These are phyloP conservation scores for Yarrowia deformans DNA, from an alignment of 805 yeast species.

Conservation along the genomic window DNA sequence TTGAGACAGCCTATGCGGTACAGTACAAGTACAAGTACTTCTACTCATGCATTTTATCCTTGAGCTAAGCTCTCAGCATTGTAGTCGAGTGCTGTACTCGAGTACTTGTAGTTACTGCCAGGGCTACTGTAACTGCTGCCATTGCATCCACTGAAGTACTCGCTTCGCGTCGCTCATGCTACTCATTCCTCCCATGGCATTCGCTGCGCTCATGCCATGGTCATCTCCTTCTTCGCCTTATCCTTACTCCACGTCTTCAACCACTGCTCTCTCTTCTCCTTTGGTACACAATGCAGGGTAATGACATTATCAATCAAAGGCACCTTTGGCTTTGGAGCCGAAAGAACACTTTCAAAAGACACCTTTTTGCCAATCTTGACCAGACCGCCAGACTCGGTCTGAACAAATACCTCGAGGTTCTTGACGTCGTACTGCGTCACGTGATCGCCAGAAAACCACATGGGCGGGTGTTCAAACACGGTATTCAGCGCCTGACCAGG, in stretches of 20 bases:
- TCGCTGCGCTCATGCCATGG: neutral
- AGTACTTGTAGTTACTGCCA: no score
- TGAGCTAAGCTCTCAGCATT: no score
- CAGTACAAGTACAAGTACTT: no score
- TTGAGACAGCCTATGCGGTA: no score
- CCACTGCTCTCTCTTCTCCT: constrained; percentile 70
- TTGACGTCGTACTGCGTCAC: constrained; percentile 61
- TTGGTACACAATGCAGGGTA: constrained; percentile 81
- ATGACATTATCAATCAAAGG: constrained; percentile 80
- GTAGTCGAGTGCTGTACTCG: no score
- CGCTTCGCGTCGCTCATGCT: no score
- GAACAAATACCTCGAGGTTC: constrained; percentile 77
- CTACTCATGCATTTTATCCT: no score
- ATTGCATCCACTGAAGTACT: no score
- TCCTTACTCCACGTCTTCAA: constrained; percentile 52
- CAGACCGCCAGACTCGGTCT: constrained; percentile 82
- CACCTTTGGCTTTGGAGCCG: constrained; percentile 66
- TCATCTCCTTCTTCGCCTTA: constrained; percentile 41
- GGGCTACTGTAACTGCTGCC: no score
- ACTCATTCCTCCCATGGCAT: no score
- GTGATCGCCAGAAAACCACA: constrained; percentile 72
- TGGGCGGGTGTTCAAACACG: constrained; percentile 69
- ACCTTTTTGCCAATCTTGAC: constrained; percentile 84
- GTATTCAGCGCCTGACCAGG: constrained; percentile 67
- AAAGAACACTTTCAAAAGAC: constrained; percentile 67